A percentile compares a stretch with the other conserved stretches of the same genome.
These are phyloP conservation scores for Gliomastix tumulicola DNA, from an alignment of 2,329 filamentous ascomycete genomes.

Conservation along the genomic window DNA sequence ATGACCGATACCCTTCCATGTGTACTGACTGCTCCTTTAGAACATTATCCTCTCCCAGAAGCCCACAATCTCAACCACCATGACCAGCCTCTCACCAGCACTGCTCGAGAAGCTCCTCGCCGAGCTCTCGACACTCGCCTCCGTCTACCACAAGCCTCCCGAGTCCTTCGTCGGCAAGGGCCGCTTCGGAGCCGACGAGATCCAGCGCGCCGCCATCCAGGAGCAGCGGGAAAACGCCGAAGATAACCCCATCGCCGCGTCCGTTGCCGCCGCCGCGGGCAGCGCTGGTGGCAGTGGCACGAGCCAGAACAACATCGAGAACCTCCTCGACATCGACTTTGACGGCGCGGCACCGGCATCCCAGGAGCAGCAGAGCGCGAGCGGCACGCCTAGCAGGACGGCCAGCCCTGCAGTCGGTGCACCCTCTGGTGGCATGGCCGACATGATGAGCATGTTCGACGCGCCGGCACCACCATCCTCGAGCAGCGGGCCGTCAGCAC, in stretches of 20 bases:
- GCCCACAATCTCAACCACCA: conserved; percentile 88
- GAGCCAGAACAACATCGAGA: conserved; percentile 77
- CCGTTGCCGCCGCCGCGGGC: conserved; percentile 62
- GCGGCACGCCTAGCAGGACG: conserved; percentile 62
- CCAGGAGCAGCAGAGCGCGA: conserved; percentile 48
- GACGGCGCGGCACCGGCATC: conserved; percentile 91
- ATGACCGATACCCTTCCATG: background rate
- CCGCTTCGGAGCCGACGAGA: conserved; percentile 85
- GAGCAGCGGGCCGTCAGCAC: conserved; percentile 30
- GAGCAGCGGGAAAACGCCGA: conserved; percentile 88
- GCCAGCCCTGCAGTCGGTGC: conserved; percentile 48
- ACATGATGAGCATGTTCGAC: conserved; percentile 66
- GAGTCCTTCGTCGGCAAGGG: conserved; percentile 98
- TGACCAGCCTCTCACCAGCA: conserved; percentile 76
- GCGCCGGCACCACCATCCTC: conserved; percentile 40
- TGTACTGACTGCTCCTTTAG: conserved; percentile 18
- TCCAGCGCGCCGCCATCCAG: conserved; percentile 92
- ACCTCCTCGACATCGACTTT: conserved; percentile 92
- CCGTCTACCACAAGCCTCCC: conserved; percentile 96
- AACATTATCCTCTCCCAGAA: conserved; percentile 90
- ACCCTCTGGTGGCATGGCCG: conserved; percentile 44
- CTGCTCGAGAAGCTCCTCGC: conserved; percentile 84
- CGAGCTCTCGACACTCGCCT: conserved; percentile 90
- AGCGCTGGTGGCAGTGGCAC: conserved; percentile 53
- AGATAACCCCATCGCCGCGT: conserved; percentile 90